Percentiles rank a stretch among this genome's conserved stretches.
Conservation (phyloP, 257 asterid genomes). For the Solanum stenotomum region DNA sequence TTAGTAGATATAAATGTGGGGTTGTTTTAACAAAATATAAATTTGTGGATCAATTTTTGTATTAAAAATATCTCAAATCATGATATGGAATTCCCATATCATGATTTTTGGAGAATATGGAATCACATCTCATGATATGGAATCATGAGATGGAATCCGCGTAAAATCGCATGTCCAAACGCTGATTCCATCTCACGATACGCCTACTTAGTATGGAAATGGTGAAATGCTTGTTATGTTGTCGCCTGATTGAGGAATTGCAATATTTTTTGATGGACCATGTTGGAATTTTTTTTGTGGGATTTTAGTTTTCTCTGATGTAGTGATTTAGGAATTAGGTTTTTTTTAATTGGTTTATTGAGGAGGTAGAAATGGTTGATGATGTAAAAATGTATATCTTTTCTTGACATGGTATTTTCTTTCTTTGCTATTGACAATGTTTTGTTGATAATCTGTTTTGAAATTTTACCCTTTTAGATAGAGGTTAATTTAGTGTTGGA, state of each 20-base stretch:
- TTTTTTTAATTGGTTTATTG: neutral
- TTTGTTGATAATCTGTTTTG: neutral
- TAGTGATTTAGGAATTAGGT: neutral
- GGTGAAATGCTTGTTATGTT: neutral
- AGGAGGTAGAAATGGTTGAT: constrained; percentile 27
- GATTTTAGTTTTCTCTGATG: neutral
- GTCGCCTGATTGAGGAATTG: constrained; percentile 12
- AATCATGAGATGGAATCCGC: too few species aligned
- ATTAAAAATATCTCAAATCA: too few species aligned
- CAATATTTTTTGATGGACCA: neutral
- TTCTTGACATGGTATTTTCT: neutral
- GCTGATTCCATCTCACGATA: too few species aligned
- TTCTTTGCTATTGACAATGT: neutral
- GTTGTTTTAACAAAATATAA: too few species aligned
- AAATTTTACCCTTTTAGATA: too few species aligned
- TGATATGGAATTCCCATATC: too few species aligned
- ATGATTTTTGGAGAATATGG: too few species aligned
- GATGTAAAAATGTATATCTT: neutral
- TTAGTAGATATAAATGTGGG: too few species aligned
- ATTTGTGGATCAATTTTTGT: too few species aligned
- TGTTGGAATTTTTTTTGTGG: neutral
- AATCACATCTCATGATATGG: too few species aligned
- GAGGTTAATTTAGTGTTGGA: too few species aligned
- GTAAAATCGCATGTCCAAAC: too few species aligned
- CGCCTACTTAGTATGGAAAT: neutral